Evolutionary conservation across 768 basidiomycete species (phyloP).

Genomic region (Tulasnella sp.): DNA sequence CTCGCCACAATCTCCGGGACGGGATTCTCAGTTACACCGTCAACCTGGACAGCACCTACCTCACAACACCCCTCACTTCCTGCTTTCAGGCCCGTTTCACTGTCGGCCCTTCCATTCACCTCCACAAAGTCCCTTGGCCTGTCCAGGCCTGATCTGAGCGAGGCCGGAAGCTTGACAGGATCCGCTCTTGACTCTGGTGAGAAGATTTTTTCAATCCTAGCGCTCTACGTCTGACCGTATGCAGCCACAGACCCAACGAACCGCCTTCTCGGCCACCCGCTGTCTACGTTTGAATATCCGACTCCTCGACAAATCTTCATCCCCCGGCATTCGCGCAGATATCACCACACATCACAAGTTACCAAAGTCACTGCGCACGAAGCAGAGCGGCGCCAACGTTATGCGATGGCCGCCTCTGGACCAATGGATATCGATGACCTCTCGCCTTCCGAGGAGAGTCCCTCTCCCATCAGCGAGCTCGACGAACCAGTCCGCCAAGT

Average conservation of each 20-base stretch:
- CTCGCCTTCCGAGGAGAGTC: slow-evolving; percentile 34
- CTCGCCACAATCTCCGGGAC: not conserved
- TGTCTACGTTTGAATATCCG: slow-evolving; percentile 50
- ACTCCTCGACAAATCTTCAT: slow-evolving; percentile 57
- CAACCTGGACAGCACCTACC: not conserved
- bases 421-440: not conserved
- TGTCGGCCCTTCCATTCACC: not conserved
- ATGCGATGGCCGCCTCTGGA: not conserved
- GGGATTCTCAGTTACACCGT: not conserved
- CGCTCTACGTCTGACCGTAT: not conserved
- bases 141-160: not conserved
- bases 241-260: not conserved
- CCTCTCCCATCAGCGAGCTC: slow-evolving; percentile 57
- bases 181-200: not conserved
- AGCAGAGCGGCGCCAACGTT: not conserved
- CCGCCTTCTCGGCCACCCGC: not conserved
- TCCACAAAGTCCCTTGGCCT: not conserved
- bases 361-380: not conserved
- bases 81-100: not conserved
- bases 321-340: slow-evolving; percentile 1
- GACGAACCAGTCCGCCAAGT: slow-evolving; percentile 76
- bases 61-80: not conserved
- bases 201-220: not conserved
- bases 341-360: not conserved
- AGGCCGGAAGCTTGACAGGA: not conserved